Evolutionary conservation across 2,329 filamentous ascomycete species (phyloP).

Genomic region (Aspergillus novoparasiticus): DNA sequence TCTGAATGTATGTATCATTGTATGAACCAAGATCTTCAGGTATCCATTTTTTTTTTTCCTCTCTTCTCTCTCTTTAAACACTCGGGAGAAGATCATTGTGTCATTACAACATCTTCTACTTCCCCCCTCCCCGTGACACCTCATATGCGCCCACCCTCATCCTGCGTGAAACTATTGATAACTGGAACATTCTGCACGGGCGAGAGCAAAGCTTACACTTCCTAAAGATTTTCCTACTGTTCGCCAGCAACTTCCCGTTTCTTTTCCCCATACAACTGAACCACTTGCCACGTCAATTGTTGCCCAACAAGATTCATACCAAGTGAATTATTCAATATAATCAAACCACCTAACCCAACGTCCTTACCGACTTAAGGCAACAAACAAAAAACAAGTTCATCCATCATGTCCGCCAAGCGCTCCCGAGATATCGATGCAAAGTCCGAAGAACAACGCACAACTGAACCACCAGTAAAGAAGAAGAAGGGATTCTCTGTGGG

Average conservation of each 20-base stretch:
- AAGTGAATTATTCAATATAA: neutral
- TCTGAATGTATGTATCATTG: neutral
- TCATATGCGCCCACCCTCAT: neutral
- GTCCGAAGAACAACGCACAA: conserved; percentile 50
- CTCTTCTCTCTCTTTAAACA: neutral
- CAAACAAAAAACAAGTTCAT: neutral
- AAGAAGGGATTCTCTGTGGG: conserved; percentile 82
- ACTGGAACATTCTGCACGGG: neutral
- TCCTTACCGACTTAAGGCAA: neutral
- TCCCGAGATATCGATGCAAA: conserved; percentile 50
- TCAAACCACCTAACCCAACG: neutral
- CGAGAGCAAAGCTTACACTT: neutral
- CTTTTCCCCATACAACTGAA: conserved; percentile 15
- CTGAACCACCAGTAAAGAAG: conserved; percentile 48
- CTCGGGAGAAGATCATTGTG: neutral
- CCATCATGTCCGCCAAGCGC: conserved; percentile 62
- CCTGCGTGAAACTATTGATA: conserved; percentile 3
- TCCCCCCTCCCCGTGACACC: neutral
- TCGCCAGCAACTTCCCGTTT: conserved; percentile 5
- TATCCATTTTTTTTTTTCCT: neutral
- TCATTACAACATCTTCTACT: neutral
- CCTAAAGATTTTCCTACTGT: neutral
- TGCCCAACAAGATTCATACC: conserved; percentile 11
- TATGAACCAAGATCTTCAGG: neutral
- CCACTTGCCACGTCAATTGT: conserved; percentile 13